Evolutionary conservation across 2,329 filamentous ascomycete genomes (phyloP).

Genomic region (Pseudocercospora pini-densiflorae): DNA sequence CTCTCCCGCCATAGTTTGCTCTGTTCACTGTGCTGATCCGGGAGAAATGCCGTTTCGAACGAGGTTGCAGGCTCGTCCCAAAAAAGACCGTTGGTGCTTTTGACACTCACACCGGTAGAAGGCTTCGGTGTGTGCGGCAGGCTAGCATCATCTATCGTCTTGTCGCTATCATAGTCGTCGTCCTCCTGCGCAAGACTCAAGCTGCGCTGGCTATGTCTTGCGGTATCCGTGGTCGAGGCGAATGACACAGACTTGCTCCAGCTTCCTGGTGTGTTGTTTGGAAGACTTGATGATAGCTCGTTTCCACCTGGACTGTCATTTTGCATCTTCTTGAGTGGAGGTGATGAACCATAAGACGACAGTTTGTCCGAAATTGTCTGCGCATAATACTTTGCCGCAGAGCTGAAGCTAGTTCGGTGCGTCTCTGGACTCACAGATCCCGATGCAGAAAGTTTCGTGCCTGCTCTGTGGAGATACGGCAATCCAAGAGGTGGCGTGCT

Average conservation of each 20-base stretch:
- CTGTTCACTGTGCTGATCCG: conserved; percentile 52
- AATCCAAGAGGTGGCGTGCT: conserved; percentile 37
- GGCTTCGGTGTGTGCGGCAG: conserved; percentile 39
- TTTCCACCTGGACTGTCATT: conserved; percentile 32
- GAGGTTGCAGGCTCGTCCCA: conserved; percentile 50
- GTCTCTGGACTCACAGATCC: conserved; percentile 39
- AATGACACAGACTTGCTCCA: conserved; percentile 49
- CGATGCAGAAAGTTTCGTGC: conserved; percentile 31
- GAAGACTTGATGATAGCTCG: conserved; percentile 36
- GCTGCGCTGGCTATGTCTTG: conserved; percentile 39
- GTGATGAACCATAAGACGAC: conserved; percentile 38
- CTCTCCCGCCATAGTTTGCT: conserved; percentile 59
- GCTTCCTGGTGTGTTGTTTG: conserved; percentile 45
- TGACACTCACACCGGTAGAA: conserved; percentile 49
- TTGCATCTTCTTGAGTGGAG: conserved; percentile 33
- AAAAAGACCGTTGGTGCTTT: conserved; percentile 63
- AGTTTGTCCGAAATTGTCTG: conserved; percentile 41
- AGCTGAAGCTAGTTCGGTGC: conserved; percentile 40
- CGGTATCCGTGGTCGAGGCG: conserved; percentile 40
- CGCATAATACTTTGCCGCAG: conserved; percentile 40
- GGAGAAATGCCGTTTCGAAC: conserved; percentile 52
- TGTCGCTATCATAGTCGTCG: conserved; percentile 40
- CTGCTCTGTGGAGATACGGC: conserved; percentile 29
- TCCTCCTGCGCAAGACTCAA: conserved; percentile 33
- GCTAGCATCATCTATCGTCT: conserved; percentile 43